Percentiles rank a stretch among this genome's conserved stretches.
Conservation (phyloP, 2,329 filamentous ascomycete genomes). For the Aspergillus hiratsukae region DNA sequence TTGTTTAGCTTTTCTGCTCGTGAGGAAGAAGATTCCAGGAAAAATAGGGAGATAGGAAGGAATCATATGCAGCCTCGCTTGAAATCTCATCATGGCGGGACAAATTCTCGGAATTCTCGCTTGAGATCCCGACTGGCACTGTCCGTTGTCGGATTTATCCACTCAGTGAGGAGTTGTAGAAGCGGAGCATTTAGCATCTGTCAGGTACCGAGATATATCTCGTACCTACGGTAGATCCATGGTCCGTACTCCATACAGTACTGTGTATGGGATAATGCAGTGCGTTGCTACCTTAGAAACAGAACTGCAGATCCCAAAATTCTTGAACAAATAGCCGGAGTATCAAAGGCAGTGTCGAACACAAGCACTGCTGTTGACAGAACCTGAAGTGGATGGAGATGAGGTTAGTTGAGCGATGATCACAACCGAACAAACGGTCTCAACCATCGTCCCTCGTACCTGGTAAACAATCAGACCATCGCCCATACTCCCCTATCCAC, state of each 20-base stretch:
- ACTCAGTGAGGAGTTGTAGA: not conserved
- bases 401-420: not conserved
- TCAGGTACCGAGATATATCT: not conserved
- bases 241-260: not conserved
- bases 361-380: not conserved
- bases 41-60: not conserved
- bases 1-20: no score
- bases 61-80: not conserved
- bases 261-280: not conserved
- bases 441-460: not conserved
- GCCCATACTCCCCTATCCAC: not conserved
- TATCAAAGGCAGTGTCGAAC: not conserved
- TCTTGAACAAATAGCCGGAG: not conserved
- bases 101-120: not conserved
- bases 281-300: not conserved
- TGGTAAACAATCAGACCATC: not conserved
- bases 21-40: not conserved
- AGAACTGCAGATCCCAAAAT: not conserved
- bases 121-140: not conserved
- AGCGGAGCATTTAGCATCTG: not conserved
- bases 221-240: not conserved
- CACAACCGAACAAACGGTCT: not conserved
- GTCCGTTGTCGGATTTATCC: not conserved
- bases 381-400: not conserved
- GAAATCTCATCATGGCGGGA: not conserved